Conservation (phyloP, 306 rosid genomes). For the Pachyrhizus erosus region DNA sequence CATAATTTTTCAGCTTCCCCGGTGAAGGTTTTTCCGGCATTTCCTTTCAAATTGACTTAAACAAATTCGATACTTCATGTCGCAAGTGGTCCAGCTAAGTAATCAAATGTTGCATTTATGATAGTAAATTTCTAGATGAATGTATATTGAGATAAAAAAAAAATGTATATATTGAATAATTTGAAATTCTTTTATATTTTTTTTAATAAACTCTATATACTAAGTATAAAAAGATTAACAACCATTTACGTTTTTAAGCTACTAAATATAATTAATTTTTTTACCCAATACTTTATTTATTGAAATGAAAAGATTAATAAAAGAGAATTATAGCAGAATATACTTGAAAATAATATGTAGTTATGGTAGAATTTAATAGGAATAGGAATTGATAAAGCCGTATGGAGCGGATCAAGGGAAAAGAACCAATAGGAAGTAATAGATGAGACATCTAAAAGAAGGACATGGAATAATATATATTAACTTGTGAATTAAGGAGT, state of each 20-base stretch:
- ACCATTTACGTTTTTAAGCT: background rate
- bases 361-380: background rate
- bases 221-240: background rate
- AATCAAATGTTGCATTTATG: background rate
- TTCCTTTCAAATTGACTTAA: slow-evolving; percentile 2
- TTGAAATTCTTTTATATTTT: background rate
- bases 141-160: background rate
- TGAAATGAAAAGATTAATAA: too few relatives aligned
- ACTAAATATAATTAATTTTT: background rate
- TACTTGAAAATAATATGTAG: background rate
- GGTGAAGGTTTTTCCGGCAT: background rate
- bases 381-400: slow-evolving; percentile 3
- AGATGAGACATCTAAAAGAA: slow-evolving; percentile 39
- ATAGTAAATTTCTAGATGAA: background rate
- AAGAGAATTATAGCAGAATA: background rate
- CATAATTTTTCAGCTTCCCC: background rate
- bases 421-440: background rate
- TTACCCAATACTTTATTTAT: background rate
- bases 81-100: background rate
- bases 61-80: background rate
- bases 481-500: slow-evolving; percentile 26
- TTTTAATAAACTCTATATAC: background rate
- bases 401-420: background rate
- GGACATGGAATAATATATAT: slow-evolving; percentile 6
- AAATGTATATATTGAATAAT: background rate